phyloP scores from a whole-genome alignment of 2,329 filamentous ascomycete species.

The Arthrobotrys pseudoclavata region DNA sequence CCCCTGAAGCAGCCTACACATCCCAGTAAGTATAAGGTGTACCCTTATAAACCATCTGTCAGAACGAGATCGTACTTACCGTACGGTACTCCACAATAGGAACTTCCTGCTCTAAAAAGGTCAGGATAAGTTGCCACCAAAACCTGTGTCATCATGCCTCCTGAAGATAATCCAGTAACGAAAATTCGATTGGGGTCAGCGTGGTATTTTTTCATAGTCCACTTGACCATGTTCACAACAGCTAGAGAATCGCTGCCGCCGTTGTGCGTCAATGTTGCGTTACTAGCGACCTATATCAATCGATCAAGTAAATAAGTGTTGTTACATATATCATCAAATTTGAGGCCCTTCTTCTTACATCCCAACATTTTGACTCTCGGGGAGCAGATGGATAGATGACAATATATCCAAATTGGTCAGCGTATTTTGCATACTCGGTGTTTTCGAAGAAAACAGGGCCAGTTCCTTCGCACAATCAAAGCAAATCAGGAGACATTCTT shows the following conservation, averaged over 20 bases:
- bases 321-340: too few relatives aligned
- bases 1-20: conserved; percentile 64
- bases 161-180: conserved; percentile 65
- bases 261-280: conserved; percentile 64
- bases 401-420: conserved; percentile 53
- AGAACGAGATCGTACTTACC: conserved; percentile 47
- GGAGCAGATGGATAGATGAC: conserved; percentile 55
- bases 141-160: conserved; percentile 68
- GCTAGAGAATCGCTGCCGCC: conserved; percentile 67
- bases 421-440: conserved; percentile 44
- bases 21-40: too few relatives aligned
- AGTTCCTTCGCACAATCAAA: conserved; percentile 9
- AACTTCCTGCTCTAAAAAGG: conserved; percentile 68
- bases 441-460: conserved; percentile 37
- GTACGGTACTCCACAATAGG: conserved; percentile 68
- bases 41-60: too few relatives aligned
- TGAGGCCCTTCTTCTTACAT: too few relatives aligned
- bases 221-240: conserved; percentile 67
- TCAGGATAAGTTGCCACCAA: conserved; percentile 69
- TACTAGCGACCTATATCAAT: conserved; percentile 46
- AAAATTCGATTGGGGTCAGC: conserved; percentile 65
- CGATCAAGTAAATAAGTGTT: not conserved
- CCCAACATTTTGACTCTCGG: conserved; percentile 64
- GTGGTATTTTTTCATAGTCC: conserved; percentile 65
- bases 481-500: not conserved